A percentile compares a stretch with the other conserved stretches of the same genome.
Evolutionary conservation across 495 filamentous ascomycete genomes (phyloP).

Genomic region (Neurospora sp.): DNA sequence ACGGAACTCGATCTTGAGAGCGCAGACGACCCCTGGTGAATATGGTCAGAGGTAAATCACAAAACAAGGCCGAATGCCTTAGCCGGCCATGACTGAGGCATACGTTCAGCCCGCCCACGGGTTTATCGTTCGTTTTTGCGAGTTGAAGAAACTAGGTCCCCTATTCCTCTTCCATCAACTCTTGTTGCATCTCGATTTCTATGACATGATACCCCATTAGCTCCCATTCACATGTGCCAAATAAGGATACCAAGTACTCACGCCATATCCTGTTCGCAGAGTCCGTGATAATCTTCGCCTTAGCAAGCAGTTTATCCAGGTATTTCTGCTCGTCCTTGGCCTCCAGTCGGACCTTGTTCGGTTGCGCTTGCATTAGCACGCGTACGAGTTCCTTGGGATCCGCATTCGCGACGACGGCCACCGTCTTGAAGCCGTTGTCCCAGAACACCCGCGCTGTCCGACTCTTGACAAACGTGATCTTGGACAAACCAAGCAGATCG

Average conservation of each 20-base stretch:
- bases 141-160: neutral
- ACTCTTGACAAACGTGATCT: slow-evolving; percentile 70
- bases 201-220: neutral
- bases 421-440: slow-evolving; percentile 64
- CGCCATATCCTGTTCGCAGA: slow-evolving; percentile 68
- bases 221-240: slow-evolving; percentile 9
- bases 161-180: slow-evolving; percentile 30
- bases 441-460: slow-evolving; percentile 66
- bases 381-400: slow-evolving; percentile 57
- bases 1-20: neutral
- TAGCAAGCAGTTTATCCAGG: slow-evolving; percentile 51
- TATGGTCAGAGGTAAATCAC: neutral
- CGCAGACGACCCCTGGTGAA: neutral
- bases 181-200: slow-evolving; percentile 39
- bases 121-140: neutral
- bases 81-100: neutral
- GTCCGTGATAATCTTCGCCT: slow-evolving; percentile 58
- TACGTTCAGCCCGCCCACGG: no score
- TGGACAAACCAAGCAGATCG: slow-evolving; percentile 62
- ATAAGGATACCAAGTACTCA: slow-evolving; percentile 26
- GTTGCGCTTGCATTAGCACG: slow-evolving; percentile 61
- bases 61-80: neutral
- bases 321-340: slow-evolving; percentile 53
- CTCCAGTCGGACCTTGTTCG: slow-evolving; percentile 50
- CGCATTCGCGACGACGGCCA: slow-evolving; percentile 58